Evolutionary conservation across 2,329 filamentous ascomycete species (phyloP).

Genomic region (Aspergillus quadrilineatus): DNA sequence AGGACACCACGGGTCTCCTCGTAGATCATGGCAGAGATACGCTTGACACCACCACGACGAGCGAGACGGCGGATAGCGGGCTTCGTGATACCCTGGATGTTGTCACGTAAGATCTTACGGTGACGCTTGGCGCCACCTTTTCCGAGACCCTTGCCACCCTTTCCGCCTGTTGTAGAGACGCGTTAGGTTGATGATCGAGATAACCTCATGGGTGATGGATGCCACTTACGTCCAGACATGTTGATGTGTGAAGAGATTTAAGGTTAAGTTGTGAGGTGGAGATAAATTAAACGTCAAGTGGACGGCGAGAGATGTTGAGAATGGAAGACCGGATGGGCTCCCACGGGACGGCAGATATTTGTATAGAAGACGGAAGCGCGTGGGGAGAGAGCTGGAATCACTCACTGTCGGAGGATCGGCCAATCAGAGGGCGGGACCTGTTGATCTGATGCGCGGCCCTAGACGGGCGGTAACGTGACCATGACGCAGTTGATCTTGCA

Average conservation of each 20-base stretch:
- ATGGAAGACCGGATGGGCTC: conserved; percentile 24
- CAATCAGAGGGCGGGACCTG: conserved; percentile 38
- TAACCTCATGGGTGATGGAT: conserved; percentile 2
- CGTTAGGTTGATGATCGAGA: conserved; percentile 44
- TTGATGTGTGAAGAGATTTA: conserved; percentile 40
- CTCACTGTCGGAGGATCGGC: conserved; percentile 34
- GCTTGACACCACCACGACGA: conserved; percentile 99
- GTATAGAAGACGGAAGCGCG: conserved; percentile 32
- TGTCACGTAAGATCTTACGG: conserved; percentile 98
- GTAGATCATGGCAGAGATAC: conserved; percentile 96
- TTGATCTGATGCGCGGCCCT: conserved; percentile 20
- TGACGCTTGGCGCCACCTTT: conserved; percentile 99
- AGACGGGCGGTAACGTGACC: conserved; percentile 32
- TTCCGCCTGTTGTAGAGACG: conserved; percentile 65
- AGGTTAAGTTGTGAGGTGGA: conserved; percentile 31
- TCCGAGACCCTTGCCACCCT: conserved; percentile 96
- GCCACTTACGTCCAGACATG: conserved; percentile 60
- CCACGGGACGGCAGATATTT: conserved; percentile 40
- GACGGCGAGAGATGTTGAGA: conserved; percentile 23
- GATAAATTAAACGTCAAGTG: conserved; percentile 28
- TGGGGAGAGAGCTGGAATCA: conserved; percentile 37
- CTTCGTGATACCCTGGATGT: conserved; percentile 99
- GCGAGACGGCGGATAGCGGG: conserved; percentile 97
- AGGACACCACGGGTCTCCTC: conserved; percentile 79
- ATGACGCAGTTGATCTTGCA: conserved; percentile 26